Conservation (phyloP, 495 filamentous ascomycete species). For the Cercophora scortea region DNA sequence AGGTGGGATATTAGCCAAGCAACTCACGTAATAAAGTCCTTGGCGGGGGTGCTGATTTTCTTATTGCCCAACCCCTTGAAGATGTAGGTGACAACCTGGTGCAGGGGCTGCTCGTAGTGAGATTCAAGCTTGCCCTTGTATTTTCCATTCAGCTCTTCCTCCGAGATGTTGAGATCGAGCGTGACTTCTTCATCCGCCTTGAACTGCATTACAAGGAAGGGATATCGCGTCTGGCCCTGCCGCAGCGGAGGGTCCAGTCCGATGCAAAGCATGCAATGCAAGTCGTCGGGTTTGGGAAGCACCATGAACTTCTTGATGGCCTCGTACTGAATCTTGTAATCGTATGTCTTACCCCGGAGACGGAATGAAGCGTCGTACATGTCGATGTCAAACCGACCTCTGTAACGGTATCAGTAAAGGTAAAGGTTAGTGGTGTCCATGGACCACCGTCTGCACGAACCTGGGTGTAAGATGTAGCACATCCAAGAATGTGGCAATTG, state of each 20-base stretch:
- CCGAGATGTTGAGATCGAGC: constrained; percentile 95
- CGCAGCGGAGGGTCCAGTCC: constrained; percentile 93
- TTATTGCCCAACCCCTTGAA: constrained; percentile 91
- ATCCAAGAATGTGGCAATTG: constrained; percentile 94
- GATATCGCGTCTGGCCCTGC: constrained; percentile 96
- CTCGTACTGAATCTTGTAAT: constrained; percentile 99
- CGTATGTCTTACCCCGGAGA: constrained; percentile 96
- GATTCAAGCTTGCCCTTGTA: constrained; percentile 83
- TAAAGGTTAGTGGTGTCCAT: no score
- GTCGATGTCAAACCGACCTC: constrained; percentile 99
- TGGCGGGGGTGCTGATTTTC: constrained; percentile 87
- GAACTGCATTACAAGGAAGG: constrained; percentile 98
- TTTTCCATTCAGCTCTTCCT: constrained; percentile 69
- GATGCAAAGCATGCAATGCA: constrained; percentile 89
- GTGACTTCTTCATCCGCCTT: constrained; percentile 97
- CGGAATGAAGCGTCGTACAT: constrained; percentile 99
- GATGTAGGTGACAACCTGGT: constrained; percentile 85
- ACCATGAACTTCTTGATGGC: constrained; percentile 98
- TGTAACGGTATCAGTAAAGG: constrained; percentile 41
- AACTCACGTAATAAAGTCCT: constrained; percentile 70
- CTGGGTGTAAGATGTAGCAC: constrained; percentile 95
- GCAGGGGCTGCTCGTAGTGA: constrained; percentile 86
- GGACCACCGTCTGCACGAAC: constrained; percentile 42
- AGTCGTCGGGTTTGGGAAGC: constrained; percentile 92
- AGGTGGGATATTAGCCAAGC: neutral